Conservation (phyloP, 257 asterid species). For the Echites panduratus region DNA sequence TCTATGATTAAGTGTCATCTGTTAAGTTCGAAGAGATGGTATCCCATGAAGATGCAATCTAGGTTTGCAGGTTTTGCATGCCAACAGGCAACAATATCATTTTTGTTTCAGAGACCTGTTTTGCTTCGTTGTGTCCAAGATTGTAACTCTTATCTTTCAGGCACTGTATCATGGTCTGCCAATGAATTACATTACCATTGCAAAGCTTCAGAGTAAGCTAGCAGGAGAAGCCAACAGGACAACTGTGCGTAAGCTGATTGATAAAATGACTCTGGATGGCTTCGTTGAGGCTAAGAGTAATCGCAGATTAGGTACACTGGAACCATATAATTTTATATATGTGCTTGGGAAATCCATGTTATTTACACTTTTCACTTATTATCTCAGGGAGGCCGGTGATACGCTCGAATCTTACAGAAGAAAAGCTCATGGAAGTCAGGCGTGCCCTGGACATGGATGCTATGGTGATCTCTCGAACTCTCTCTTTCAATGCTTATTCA, state of each 20-base stretch:
- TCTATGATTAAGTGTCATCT: background rate
- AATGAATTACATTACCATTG: conserved; percentile 53
- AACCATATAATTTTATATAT: background rate
- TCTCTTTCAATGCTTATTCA: conserved; percentile 1
- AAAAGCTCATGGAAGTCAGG: conserved; percentile 64
- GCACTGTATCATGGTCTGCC: conserved; percentile 91
- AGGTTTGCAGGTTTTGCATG: background rate
- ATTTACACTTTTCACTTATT: conserved; percentile 9
- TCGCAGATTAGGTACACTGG: conserved; percentile 68
- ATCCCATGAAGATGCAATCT: background rate
- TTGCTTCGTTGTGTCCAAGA: background rate
- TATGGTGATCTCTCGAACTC: conserved; percentile 36
- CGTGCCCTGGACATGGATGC: conserved; percentile 47
- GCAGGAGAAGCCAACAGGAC: conserved; percentile 63
- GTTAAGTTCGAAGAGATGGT: background rate
- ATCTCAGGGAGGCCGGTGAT: conserved; percentile 83
- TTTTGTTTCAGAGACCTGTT: background rate
- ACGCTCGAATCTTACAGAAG: conserved; percentile 71
- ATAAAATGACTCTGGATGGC: conserved; percentile 84
- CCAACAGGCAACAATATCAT: background rate
- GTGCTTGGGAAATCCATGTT: conserved; percentile 11
- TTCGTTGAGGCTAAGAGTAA: conserved; percentile 59
- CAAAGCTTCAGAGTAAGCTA: conserved; percentile 74
- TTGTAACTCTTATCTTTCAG: conserved; percentile 29
- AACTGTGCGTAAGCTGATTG: conserved; percentile 67